These are phyloP conservation scores for Lachnellula occidentalis DNA, from an alignment of 2,329 filamentous ascomycete genomes.

Conservation along the genomic window DNA sequence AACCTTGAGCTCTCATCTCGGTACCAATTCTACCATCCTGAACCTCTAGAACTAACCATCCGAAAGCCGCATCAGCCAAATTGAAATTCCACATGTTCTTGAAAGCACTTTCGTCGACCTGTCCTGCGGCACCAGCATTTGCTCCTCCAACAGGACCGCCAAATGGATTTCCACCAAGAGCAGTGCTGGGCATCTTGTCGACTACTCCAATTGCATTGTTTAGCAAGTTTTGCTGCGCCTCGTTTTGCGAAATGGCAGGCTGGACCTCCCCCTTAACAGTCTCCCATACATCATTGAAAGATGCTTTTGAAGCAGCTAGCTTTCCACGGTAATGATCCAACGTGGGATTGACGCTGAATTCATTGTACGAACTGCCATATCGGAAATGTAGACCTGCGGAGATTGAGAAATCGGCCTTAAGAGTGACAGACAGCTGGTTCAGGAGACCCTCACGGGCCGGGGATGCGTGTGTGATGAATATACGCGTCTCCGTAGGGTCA, in stretches of 20 bases:
- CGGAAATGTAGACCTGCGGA: slow-evolving; percentile 97
- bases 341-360: slow-evolving; percentile 98
- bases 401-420: slow-evolving; percentile 97
- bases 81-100: slow-evolving; percentile 99
- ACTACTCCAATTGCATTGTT: slow-evolving; percentile 89
- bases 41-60: slow-evolving; percentile 90
- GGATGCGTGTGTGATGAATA: slow-evolving; percentile 96
- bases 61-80: slow-evolving; percentile 92
- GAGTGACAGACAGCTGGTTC: slow-evolving; percentile 93
- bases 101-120: slow-evolving; percentile 97
- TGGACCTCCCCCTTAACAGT: slow-evolving; percentile 96
- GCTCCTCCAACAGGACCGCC: slow-evolving; percentile 74
- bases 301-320: slow-evolving; percentile 94
- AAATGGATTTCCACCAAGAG: slow-evolving; percentile 94
- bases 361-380: slow-evolving; percentile 98
- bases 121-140: slow-evolving; percentile 63
- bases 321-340: slow-evolving; percentile 98
- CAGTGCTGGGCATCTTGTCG: slow-evolving; percentile 95
- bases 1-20: slow-evolving; percentile 97
- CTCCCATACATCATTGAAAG: slow-evolving; percentile 99
- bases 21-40: slow-evolving; percentile 95
- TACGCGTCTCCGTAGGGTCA: slow-evolving; percentile 92
- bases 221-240: slow-evolving; percentile 86
- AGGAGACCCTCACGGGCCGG: slow-evolving; percentile 93
- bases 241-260: slow-evolving; percentile 87